A percentile compares a stretch with the other conserved stretches of the same genome.
phyloP scores from a whole-genome alignment of 1,139 yeast genomes.

The Magnusiomyces suaveolens region DNA sequence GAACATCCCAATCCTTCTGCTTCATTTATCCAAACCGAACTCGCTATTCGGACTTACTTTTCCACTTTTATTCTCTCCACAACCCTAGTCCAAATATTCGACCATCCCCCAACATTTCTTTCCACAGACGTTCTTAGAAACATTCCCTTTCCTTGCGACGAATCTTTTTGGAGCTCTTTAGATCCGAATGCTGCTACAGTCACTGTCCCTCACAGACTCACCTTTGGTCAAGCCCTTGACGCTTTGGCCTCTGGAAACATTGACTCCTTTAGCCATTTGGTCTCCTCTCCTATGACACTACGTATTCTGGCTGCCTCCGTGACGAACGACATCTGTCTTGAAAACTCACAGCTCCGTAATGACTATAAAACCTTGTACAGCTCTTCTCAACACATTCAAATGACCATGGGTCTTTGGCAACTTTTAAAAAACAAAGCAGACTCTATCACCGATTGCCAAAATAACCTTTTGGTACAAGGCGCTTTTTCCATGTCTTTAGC shows the following conservation, averaged over 20 bases:
- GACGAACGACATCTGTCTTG: conserved; percentile 6
- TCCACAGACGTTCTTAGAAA: conserved; percentile 4
- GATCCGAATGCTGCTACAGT: not conserved
- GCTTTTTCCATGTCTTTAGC: conserved; percentile 8
- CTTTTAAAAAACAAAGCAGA: not conserved
- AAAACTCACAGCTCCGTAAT: not conserved
- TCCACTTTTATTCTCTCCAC: conserved; percentile 28
- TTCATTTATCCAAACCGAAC: conserved; percentile 21
- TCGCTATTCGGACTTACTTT: conserved; percentile 27
- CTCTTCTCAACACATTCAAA: not conserved
- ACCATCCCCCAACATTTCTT: conserved; percentile 22
- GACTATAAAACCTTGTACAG: not conserved
- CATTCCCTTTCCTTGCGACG: conserved; percentile 28
- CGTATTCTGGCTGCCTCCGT: conserved; percentile 10
- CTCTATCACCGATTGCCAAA: no score
- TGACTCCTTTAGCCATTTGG: not conserved
- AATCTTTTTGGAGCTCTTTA: conserved; percentile 26
- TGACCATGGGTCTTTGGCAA: not conserved
- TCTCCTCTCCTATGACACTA: conserved; percentile 12
- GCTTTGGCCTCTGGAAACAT: not conserved
- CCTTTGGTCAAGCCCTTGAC: conserved; percentile 1
- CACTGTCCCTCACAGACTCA: conserved; percentile 1
- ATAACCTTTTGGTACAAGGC: no score
- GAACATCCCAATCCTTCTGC: not conserved
- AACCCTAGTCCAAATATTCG: conserved; percentile 26